Base-by-base conservation (phyloP, 495 filamentous ascomycete genomes). In the Hapsidospora chrysogenum region DNA sequence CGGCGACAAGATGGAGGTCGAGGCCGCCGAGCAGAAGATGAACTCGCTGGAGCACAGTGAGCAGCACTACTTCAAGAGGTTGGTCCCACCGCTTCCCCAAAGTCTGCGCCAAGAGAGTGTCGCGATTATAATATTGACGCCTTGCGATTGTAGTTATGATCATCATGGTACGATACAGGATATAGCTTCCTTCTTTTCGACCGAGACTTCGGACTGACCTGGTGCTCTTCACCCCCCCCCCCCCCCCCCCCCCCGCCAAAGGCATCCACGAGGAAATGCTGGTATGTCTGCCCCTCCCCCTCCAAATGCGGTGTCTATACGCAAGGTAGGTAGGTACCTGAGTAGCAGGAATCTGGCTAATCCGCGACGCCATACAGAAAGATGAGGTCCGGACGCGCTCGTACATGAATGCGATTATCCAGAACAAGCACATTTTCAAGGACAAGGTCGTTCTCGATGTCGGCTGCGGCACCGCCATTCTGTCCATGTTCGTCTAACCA, bases 191-290 rank as follows among this genome's bases (percentile, higher is more conserved):
- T n/a, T n/a, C n/a, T n/a, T n/a, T n/a, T n/a, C n/a, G n/a, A n/a
- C n/a, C n/a, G n/a, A n/a, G n/a, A n/a, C n/a, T n/a, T n/a, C n/a
- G n/a, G n/a, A n/a, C n/a, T n/a, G n/a, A n/a, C n/a, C n/a, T n/a
- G n/a, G n/a, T n/a, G n/a, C n/a, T n/a, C n/a, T n/a, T n/a, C n/a
- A n/a, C n/a, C n/a, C n/a, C n/a, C n/a, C n/a, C n/a, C n/a, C n/a
- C n/a, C n/a, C n/a, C n/a, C n/a, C n/a, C n/a, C n/a, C n/a, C 11
- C 23, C 23, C 23, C 11, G 6, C 6, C 11, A 27, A 40, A 92
- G 84, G 85, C 51, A 94, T 95, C 45, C 85, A 95, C 51, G 85
- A 95, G 66, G 85, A 95, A 60, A 95, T 95, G 85, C 63, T 95
- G 71, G 85, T 93, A 46, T 32, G 19, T 28, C 36, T 29, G 16